Evolutionary conservation across 805 yeast species (phyloP), one percentile per base, ranked within the genome.

Genomic region (Ogataea sp.): DNA sequence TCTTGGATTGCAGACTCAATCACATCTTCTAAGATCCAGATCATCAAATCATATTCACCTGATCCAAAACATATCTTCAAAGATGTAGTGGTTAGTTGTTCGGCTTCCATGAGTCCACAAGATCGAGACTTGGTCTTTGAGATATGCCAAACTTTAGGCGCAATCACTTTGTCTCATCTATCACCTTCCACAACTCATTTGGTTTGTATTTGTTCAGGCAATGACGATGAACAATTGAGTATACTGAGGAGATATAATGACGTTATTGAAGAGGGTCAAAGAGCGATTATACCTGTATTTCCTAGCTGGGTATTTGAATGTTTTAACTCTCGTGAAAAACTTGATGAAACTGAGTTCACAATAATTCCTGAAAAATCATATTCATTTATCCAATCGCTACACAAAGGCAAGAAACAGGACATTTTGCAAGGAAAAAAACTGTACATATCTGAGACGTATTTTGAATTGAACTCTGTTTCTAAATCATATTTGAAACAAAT

Each of bases 171-270:
- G 31, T 82, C 80, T 43, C 64, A 64, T 10, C 63, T 89, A 24
- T 78, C 86, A 8, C 71, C 72, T 39, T 73, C 72, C 46, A 84
- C 95, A 1, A 85, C 96, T 0, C 97, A 90, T 65, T 67, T 87
- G 27, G 64, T 90, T 17, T 73, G 90, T 0, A 52, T n/a, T 8
- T 6, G n/a, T 23, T 15, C 58, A 4, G 75, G 73, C 45, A 53
- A 61, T 27, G 57, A 73, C 3, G 73, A 76, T 39, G 83, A 77
- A 39, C 77, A 77, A 42, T 73, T 80, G 35, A 67, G 76, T 29
- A 65, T 73, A 20, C 86, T 84, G 1, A 63, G 67, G 3, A 60
- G 70, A 35, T 51, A 41, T 36, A 44, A 48, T 28, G 39, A 33
- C 62, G 24, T 58, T 59, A 20, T 20, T 14, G 17, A 8, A 9